Conservation (phyloP, 371 early-diverging fungal genomes). For the Mortierella sp. region DNA sequence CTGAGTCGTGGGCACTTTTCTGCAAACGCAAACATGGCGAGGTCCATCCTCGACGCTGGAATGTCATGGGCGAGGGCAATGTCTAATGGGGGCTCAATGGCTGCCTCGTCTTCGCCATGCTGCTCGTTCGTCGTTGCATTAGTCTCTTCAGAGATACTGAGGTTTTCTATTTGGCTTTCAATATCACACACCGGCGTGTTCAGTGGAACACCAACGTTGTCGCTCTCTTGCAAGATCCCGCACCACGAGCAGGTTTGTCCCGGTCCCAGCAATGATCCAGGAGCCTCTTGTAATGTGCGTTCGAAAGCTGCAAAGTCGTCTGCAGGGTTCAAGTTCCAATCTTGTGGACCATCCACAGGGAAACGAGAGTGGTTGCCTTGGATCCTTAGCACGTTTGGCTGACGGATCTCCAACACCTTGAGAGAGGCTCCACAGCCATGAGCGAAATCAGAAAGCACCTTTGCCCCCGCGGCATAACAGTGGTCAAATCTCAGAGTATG, state of each 20-base stretch:
- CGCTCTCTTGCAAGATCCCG: background rate
- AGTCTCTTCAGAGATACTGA: constrained; percentile 9
- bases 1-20: constrained; percentile 7
- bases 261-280: background rate
- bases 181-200: background rate
- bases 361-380: constrained; percentile 19
- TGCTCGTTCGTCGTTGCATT: too few relatives aligned
- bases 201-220: too few relatives aligned
- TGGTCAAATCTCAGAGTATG: constrained; percentile 12
- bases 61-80: background rate
- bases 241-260: constrained; percentile 6
- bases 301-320: background rate
- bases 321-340: constrained; percentile 2
- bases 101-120: background rate
- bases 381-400: constrained; percentile 6
- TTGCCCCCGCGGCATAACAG: constrained; percentile 20
- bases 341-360: constrained; percentile 29
- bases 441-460: constrained; percentile 19
- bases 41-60: constrained; percentile 25
- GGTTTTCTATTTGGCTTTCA: background rate
- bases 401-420: constrained; percentile 21
- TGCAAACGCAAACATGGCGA: constrained; percentile 23
- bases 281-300: too few relatives aligned
- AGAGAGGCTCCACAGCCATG: constrained; percentile 24
- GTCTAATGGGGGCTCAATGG: background rate